These are phyloP conservation scores for Aspergillaceae sp. DNA, from an alignment of 2,329 filamentous ascomycete species.

Conservation along the genomic window DNA sequence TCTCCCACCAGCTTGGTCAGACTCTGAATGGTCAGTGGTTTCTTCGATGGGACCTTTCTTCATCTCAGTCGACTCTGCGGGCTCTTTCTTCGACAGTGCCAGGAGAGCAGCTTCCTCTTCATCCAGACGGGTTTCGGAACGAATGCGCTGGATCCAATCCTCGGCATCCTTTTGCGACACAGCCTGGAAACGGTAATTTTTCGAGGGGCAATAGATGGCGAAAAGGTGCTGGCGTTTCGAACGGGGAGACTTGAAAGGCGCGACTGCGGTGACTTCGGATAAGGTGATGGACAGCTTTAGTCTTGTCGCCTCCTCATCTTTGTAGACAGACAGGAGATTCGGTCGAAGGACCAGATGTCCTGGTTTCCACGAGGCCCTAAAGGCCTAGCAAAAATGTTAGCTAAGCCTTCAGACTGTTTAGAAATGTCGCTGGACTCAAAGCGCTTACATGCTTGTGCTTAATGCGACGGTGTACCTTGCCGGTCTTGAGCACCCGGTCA, in stretches of 20 bases:
- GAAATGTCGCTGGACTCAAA: too few species aligned
- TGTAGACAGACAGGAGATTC: constrained; percentile 86
- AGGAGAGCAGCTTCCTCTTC: constrained; percentile 82
- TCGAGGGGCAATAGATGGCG: constrained; percentile 80
- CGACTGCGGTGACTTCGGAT: constrained; percentile 83
- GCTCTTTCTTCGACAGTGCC: constrained; percentile 17
- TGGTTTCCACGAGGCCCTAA: constrained; percentile 72
- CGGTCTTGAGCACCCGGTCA: constrained; percentile 84
- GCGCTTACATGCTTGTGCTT: constrained; percentile 76
- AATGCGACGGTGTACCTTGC: constrained; percentile 77
- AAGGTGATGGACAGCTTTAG: constrained; percentile 81
- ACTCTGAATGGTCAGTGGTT: constrained; percentile 36
- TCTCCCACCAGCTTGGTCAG: constrained; percentile 21
- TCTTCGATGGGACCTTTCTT: constrained; percentile 20
- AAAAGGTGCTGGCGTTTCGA: constrained; percentile 81
- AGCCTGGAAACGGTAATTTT: constrained; percentile 86
- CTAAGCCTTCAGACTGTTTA: too few species aligned
- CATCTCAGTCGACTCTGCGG: constrained; percentile 11
- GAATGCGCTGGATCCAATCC: constrained; percentile 78
- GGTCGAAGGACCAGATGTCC: constrained; percentile 84
- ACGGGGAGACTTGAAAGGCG: constrained; percentile 80
- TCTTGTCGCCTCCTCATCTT: constrained; percentile 80
- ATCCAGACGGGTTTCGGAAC: constrained; percentile 71
- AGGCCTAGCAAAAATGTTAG: constrained; percentile 21
- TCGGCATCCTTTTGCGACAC: constrained; percentile 63